Conservation (phyloP, 2,329 filamentous ascomycete genomes). For the Scopulariopsis brevicaulis region DNA sequence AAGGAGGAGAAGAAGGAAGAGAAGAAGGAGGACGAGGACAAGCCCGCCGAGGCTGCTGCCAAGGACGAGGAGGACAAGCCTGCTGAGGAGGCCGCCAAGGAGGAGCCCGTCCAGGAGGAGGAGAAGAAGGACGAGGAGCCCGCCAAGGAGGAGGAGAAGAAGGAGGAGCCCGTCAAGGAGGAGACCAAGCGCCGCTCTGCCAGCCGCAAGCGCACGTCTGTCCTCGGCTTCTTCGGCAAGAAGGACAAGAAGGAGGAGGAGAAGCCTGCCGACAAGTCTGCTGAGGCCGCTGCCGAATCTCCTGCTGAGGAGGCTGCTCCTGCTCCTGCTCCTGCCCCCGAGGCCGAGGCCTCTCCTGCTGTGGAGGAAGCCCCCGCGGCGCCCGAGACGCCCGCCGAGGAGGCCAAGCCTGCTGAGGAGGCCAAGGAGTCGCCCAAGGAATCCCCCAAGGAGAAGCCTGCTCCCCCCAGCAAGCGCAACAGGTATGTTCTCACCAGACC, state of each 20-base stretch:
- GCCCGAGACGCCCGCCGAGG: constrained; percentile 13
- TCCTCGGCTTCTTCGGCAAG: constrained; percentile 48
- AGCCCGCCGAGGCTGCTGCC: constrained; percentile 22
- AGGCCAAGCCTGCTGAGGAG: constrained; percentile 19
- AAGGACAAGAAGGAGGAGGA: constrained; percentile 31
- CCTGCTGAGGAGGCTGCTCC: constrained; percentile 9
- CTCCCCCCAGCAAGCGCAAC: constrained; percentile 38
- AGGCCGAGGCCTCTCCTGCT: constrained; percentile 19
- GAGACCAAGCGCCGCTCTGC: constrained; percentile 51
- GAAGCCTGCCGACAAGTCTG: constrained; percentile 14
- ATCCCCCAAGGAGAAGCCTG: constrained; percentile 33
- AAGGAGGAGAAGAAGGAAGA: constrained; percentile 29
- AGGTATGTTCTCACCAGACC: constrained; percentile 17
- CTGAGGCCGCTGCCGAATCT: neutral
- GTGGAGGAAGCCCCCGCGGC: constrained; percentile 11
- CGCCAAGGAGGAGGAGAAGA: constrained; percentile 21
- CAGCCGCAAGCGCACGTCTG: constrained; percentile 54
- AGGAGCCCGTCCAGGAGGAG: constrained; percentile 37
- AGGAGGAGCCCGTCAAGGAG: constrained; percentile 32
- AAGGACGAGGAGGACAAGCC: constrained; percentile 25
- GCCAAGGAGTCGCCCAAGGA: constrained; percentile 18
- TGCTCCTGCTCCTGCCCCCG: constrained; percentile 12
- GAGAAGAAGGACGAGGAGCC: constrained; percentile 35
- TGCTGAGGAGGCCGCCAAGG: constrained; percentile 20
- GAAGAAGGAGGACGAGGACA: constrained; percentile 18